A percentile compares a stretch with the other conserved stretches of the same genome.
Evolutionary conservation across 306 rosid species (phyloP).

Genomic region (Pyrus communis): DNA sequence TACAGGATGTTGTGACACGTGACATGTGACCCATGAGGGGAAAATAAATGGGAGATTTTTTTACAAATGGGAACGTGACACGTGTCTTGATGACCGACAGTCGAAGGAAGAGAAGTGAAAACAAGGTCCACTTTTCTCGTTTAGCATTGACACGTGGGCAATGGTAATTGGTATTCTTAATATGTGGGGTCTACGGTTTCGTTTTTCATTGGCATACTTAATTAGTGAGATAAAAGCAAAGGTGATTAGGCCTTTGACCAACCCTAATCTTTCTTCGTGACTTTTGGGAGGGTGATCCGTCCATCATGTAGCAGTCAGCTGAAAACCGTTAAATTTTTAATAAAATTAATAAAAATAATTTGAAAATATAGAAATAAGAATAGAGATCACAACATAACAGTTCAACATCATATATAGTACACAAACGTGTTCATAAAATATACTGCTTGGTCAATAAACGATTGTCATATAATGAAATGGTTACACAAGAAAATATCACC

Average conservation of each 20-base stretch:
- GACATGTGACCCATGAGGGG: not conserved
- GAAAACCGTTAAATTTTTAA: not conserved
- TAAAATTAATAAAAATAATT: too few species aligned
- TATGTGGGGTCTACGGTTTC: not conserved
- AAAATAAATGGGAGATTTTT: slow-evolving; percentile 3
- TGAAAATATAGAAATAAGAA: too few species aligned
- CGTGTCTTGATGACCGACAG: slow-evolving; percentile 30
- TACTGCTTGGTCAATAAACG: too few species aligned
- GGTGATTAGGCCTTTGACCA: slow-evolving; percentile 7
- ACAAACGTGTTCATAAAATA: too few species aligned
- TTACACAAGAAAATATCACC: too few species aligned
- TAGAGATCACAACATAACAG: too few species aligned
- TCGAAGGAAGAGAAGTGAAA: slow-evolving; percentile 18
- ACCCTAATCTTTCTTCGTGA: not conserved
- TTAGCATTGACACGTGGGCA: slow-evolving; percentile 12
- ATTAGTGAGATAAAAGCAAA: slow-evolving; percentile 1
- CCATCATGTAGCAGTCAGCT: not conserved
- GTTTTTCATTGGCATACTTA: not conserved
- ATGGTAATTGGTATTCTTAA: not conserved
- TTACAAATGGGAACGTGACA: slow-evolving; percentile 26
- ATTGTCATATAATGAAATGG: too few species aligned
- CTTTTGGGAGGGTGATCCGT: not conserved
- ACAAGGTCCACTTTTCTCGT: not conserved
- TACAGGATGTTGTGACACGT: slow-evolving; percentile 10
- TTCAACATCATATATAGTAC: too few species aligned